These are phyloP conservation scores for Protea cynaroides DNA, from an alignment of 164 flowering plant species.

Conservation along the genomic window DNA sequence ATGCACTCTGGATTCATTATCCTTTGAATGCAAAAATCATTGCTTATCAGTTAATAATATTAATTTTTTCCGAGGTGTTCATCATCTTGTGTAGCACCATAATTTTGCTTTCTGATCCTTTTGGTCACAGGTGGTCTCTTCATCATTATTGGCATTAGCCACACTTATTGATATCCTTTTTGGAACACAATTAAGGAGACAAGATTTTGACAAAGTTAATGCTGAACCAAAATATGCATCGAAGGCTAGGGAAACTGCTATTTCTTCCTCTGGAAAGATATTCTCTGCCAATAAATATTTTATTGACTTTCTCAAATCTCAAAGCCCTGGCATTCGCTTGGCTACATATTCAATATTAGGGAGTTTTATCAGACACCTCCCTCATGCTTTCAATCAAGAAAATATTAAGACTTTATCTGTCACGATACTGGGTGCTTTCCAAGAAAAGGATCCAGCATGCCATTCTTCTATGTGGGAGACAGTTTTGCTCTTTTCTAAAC, in stretches of 20 bases:
- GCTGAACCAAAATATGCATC: conserved; percentile 59
- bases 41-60: background rate
- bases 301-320: conserved; percentile 64
- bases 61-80: background rate
- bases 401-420: conserved; percentile 53
- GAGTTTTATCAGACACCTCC: conserved; percentile 66
- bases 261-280: conserved; percentile 54
- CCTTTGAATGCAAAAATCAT: background rate
- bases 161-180: conserved; percentile 67
- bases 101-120: conserved; percentile 1
- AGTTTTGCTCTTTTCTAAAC: conserved; percentile 56
- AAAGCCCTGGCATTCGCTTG: conserved; percentile 57
- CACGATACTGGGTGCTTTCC: conserved; percentile 77
- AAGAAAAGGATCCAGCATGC: conserved; percentile 83
- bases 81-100: background rate
- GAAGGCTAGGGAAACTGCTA: conserved; percentile 57
- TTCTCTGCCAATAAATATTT: conserved; percentile 59
- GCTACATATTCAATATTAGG: conserved; percentile 68
- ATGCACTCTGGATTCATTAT: background rate
- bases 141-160: conserved; percentile 79
- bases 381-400: conserved; percentile 55
- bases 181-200: conserved; percentile 31
- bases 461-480: conserved; percentile 92
- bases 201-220: conserved; percentile 40
- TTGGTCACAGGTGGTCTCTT: conserved; percentile 64